Percentiles rank a stretch among this genome's conserved stretches.
These are phyloP conservation scores for Xanthoparmelia taractica DNA, from an alignment of 495 filamentous ascomycete genomes.

Conservation along the genomic window DNA sequence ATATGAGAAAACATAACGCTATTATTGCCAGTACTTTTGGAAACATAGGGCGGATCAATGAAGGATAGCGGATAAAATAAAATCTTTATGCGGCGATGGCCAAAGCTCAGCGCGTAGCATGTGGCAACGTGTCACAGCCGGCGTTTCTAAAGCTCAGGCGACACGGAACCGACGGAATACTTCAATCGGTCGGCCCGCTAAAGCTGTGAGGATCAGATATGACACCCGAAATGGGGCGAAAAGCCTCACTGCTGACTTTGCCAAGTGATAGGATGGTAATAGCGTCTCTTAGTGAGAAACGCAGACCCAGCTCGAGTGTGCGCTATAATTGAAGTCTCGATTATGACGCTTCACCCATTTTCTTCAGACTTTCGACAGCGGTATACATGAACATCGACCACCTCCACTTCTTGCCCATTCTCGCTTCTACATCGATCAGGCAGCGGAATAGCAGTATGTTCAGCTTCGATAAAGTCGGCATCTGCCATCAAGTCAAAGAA, in stretches of 20 bases:
- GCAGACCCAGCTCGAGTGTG: neutral
- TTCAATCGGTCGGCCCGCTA: too few relatives aligned
- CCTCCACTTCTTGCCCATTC: constrained; percentile 38
- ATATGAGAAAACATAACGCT: neutral
- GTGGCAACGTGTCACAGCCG: neutral
- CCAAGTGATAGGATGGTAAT: neutral
- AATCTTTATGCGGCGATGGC: neutral
- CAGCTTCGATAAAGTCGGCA: constrained; percentile 44
- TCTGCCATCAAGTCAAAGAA: constrained; percentile 71
- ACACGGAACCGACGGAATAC: neutral
- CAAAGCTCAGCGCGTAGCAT: neutral
- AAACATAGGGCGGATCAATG: neutral
- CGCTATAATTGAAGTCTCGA: neutral
- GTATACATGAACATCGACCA: constrained; percentile 56
- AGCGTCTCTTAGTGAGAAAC: neutral
- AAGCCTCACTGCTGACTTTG: neutral
- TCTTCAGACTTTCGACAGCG: constrained; percentile 2
- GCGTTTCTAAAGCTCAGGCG: neutral
- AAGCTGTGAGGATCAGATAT: too few relatives aligned
- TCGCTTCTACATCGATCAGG: constrained; percentile 44
- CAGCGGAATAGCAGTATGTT: constrained; percentile 44
- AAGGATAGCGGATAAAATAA: neutral
- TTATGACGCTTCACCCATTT: neutral
- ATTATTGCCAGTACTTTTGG: neutral
- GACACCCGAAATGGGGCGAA: too few relatives aligned